Percentiles rank a stretch among this genome's conserved stretches.
Evolutionary conservation across 345 rosid species (phyloP).

Genomic region (Ceriops zippeliana): DNA sequence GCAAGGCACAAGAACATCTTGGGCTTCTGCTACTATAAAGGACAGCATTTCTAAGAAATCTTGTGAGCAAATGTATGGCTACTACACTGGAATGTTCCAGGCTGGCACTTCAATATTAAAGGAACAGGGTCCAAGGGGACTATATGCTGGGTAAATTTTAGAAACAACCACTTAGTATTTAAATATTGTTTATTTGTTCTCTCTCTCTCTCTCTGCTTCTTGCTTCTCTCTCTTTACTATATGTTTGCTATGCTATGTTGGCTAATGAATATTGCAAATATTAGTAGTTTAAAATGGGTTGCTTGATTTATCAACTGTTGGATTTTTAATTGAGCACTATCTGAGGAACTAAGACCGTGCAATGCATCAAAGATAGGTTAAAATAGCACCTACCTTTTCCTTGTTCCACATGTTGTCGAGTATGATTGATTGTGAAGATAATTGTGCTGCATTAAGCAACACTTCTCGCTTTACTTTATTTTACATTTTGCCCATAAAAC

Average conservation of each 20-base stretch:
- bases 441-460: neutral
- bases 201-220: neutral
- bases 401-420: neutral
- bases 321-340: neutral
- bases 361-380: neutral
- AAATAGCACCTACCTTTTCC: neutral
- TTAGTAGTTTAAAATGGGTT: neutral
- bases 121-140: slow-evolving; percentile 81
- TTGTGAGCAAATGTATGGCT: slow-evolving; percentile 58
- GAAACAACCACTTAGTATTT: neutral
- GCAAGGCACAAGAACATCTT: slow-evolving; percentile 78
- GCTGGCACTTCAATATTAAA: slow-evolving; percentile 82
- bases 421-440: neutral
- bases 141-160: slow-evolving; percentile 73
- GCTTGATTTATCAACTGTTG: neutral
- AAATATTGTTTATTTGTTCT: neutral
- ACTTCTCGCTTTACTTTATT: neutral
- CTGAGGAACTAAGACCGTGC: neutral
- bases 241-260: neutral
- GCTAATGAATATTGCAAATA: too few relatives aligned
- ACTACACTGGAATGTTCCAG: slow-evolving; percentile 80
- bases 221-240: neutral
- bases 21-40: slow-evolving; percentile 53
- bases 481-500: neutral
- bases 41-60: slow-evolving; percentile 38